These are phyloP conservation scores for Chlamydomonas schloesseri DNA, from an alignment of 139 green algal genomes.

Conservation along the genomic window DNA sequence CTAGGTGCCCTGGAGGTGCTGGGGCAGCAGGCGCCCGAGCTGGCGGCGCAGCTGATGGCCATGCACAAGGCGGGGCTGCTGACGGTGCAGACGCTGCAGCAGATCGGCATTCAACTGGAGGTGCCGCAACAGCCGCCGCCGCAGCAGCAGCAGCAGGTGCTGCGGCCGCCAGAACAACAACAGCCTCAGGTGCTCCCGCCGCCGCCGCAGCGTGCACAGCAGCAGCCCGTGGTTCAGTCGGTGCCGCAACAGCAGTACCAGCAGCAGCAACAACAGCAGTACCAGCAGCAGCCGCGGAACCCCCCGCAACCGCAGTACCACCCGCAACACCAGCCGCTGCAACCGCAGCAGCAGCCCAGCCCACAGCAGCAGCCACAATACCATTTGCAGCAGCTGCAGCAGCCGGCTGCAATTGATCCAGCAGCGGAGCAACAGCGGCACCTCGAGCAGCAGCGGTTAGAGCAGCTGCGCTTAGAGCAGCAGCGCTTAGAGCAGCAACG, in stretches of 20 bases:
- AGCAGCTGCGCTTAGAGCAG: background rate
- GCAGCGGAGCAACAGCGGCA: background rate
- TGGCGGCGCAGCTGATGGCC: background rate
- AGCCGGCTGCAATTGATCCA: background rate
- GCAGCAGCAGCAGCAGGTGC: too few relatives aligned
- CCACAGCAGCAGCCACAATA: constrained; percentile 17
- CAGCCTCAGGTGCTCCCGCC: background rate
- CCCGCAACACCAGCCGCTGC: constrained; percentile 2
- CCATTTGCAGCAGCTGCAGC: constrained; percentile 17
- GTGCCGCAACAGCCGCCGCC: too few relatives aligned
- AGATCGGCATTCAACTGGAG: too few relatives aligned
- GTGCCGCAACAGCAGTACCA: constrained; percentile 3
- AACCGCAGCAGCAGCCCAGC: background rate
- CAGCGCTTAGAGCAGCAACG: background rate
- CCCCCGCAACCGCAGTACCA: background rate
- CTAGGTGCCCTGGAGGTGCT: too few relatives aligned
- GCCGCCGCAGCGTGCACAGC: constrained; percentile 9
- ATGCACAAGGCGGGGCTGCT: background rate
- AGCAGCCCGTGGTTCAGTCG: background rate
- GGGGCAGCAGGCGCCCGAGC: too few relatives aligned
- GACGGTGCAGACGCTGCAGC: background rate
- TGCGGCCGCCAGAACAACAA: too few relatives aligned
- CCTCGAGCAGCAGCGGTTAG: background rate
- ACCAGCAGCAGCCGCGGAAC: constrained; percentile 41
- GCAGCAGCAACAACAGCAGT: constrained; percentile 7